phyloP scores from a whole-genome alignment of 768 basidiomycete genomes.

The Crassisporium funariophilum region DNA sequence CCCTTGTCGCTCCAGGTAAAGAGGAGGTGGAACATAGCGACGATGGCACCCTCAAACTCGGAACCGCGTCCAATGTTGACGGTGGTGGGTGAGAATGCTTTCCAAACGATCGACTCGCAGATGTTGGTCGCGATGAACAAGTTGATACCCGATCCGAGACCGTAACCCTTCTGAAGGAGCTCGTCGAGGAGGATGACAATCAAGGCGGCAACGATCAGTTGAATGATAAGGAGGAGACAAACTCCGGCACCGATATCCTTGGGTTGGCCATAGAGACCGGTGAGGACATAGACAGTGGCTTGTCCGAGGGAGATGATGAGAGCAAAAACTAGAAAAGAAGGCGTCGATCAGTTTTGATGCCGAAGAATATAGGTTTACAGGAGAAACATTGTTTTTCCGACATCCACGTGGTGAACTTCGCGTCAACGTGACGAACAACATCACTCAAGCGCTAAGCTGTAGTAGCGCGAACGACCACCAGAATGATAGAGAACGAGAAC shows the following conservation, averaged over 20 bases:
- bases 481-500: constrained; percentile 1
- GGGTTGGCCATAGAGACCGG: constrained; percentile 95
- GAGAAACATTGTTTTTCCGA: too few species aligned
- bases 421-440: too few species aligned
- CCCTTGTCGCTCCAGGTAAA: constrained; percentile 99
- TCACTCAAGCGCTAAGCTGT: too few species aligned
- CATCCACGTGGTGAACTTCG: too few species aligned
- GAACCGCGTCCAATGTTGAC: constrained; percentile 97
- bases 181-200: constrained; percentile 99
- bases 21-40: constrained; percentile 94
- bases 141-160: constrained; percentile 97
- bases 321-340: constrained; percentile 74
- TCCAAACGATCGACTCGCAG: constrained; percentile 99
- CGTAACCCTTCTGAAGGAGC: constrained; percentile 98
- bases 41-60: constrained; percentile 96
- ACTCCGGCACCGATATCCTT: constrained; percentile 94
- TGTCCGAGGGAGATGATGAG: constrained; percentile 96
- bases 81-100: constrained; percentile 97
- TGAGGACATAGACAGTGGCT: constrained; percentile 94
- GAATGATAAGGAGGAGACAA: constrained; percentile 94
- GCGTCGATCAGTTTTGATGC: not conserved
- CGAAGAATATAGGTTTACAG: too few species aligned
- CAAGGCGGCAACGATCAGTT: constrained; percentile 89
- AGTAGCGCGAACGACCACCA: not conserved
- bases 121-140: constrained; percentile 99